Percentiles rank a stretch among this genome's conserved stretches.
phyloP scores from a whole-genome alignment of 148 eudicot species.

The Silene conica region DNA sequence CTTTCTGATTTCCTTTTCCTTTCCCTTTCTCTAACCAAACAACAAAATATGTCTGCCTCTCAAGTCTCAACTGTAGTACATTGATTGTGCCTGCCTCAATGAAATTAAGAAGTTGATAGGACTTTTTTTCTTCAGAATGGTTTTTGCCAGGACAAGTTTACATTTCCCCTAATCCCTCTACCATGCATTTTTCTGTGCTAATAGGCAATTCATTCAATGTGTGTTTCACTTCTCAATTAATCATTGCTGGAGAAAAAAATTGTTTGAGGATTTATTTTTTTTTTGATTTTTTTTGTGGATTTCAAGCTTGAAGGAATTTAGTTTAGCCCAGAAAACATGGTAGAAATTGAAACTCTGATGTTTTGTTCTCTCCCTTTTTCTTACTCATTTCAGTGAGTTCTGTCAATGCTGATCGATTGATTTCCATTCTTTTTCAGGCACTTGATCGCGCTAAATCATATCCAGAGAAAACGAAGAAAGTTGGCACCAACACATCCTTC shows the following conservation, averaged over 20 bases:
- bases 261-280: too few species aligned
- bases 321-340: not conserved
- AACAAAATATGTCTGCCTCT: not conserved
- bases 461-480: conserved; percentile 45
- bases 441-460: conserved; percentile 87
- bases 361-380: not conserved
- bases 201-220: not conserved
- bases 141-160: too few species aligned
- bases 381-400: too few species aligned
- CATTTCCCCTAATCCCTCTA: too few species aligned
- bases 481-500: conserved; percentile 58
- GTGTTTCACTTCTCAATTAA: not conserved
- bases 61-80: not conserved
- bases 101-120: not conserved
- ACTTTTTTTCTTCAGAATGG: too few species aligned
- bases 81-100: not conserved
- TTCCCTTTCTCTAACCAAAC: too few species aligned
- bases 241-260: too few species aligned
- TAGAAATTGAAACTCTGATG: not conserved
- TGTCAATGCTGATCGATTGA: not conserved
- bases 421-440: conserved; percentile 40
- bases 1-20: too few species aligned
- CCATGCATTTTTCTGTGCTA: too few species aligned
- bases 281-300: not conserved
- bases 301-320: not conserved